These are phyloP conservation scores for Trichoderma gracile DNA, from an alignment of 2,329 filamentous ascomycete species.

Conservation along the genomic window DNA sequence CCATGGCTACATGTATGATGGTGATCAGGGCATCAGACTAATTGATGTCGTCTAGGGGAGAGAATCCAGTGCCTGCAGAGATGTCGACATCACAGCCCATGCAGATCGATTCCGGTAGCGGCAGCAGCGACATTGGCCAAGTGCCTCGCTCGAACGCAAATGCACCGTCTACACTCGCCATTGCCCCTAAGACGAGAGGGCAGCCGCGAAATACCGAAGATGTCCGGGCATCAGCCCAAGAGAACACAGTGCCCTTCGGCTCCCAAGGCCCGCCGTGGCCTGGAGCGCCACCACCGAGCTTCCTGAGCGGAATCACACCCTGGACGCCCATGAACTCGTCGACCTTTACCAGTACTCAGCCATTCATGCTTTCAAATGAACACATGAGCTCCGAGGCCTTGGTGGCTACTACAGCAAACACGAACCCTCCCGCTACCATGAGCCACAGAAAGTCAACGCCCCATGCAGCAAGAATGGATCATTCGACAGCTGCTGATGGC, in stretches of 20 bases:
- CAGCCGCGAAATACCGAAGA: neutral
- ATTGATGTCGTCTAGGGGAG: neutral
- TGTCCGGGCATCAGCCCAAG: neutral
- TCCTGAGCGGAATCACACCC: neutral
- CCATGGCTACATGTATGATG: neutral
- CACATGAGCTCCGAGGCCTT: too few relatives aligned
- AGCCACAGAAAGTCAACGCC: neutral
- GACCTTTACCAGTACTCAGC: too few relatives aligned
- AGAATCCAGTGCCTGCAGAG: neutral
- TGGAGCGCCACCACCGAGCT: neutral
- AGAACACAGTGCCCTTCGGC: neutral
- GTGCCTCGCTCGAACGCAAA: neutral
- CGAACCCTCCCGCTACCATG: neutral
- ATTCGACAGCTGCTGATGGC: neutral
- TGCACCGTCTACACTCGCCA: neutral
- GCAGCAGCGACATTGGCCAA: neutral
- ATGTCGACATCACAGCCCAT: neutral
- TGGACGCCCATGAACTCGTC: neutral
- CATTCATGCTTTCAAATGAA: too few relatives aligned
- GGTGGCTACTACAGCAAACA: too few relatives aligned
- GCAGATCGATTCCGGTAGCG: neutral
- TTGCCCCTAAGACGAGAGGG: neutral
- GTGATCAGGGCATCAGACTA: neutral
- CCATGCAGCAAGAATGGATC: neutral
- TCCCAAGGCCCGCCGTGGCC: neutral